Evolutionary conservation across 148 eudicot species (phyloP), one percentile per base, ranked within the genome.

Genomic region (Rhododendron molle): DNA sequence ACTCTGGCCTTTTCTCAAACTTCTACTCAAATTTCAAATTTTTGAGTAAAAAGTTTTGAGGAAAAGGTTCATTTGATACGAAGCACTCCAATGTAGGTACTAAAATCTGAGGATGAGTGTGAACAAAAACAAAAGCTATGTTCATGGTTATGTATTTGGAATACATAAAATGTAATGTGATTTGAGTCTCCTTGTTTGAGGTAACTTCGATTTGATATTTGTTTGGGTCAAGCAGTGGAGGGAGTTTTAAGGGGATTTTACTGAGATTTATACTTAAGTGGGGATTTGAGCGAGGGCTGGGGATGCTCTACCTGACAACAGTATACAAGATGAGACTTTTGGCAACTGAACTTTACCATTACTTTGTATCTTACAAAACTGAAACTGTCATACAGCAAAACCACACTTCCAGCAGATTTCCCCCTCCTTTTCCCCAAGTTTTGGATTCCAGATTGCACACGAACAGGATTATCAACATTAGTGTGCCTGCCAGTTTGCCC

Each of bases 181-280:
- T 71, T 28, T 14, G 76, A 71, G 38, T 71, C 38, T 71, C 76
- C 38, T 71, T 30, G 36, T 5, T 71, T 14, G 40, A 30, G 76
- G 15, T 5, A 71, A 71, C 7, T 32, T 71, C 40, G 14, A 12
- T 1, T 71, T 71, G 38, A 30, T 71, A 71, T 28, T 0, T 30
- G 21, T 14, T 30, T 71, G 20, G 30, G 76, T 32, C 76, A 30
- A 71, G 32, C 40, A 71, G 36, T 71, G 76, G 76, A 14, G 40
- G 76, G 76, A 71, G 76, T 14, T 71, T 32, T 71, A 32, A 81
- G 74, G 73, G 30, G 73, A 69, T 69, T 69, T 56, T 69, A 69
- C 76, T 13, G 21, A 13, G 40, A 71, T 30, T 16, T 71, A 13
- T 30, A 40, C 14, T 32, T 71, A 34, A 71, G 38, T 30, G 76